phyloP scores from a whole-genome alignment of 768 basidiomycete genomes.

The Trametes coccinea region DNA sequence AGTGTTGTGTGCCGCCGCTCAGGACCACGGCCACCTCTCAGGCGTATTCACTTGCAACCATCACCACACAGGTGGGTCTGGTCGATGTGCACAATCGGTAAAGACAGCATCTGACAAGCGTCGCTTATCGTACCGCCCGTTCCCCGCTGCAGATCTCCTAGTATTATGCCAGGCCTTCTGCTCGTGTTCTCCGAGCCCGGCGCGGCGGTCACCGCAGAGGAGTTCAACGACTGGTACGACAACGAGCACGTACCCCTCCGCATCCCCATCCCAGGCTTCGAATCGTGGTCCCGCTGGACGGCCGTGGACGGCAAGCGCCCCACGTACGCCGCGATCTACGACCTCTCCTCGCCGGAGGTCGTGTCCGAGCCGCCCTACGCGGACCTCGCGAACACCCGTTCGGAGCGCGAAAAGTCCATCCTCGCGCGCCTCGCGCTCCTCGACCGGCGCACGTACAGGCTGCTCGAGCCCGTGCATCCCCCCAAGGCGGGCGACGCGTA shows the following conservation, averaged over 20 bases:
- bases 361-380: constrained; percentile 36
- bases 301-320: constrained; percentile 36
- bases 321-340: constrained; percentile 38
- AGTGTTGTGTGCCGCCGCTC: too few relatives aligned
- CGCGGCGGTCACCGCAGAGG: constrained; percentile 13
- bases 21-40: too few relatives aligned
- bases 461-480: constrained; percentile 17
- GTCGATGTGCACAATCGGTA: too few relatives aligned
- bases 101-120: too few relatives aligned
- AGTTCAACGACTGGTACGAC: constrained; percentile 56
- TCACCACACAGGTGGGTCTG: too few relatives aligned
- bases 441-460: constrained; percentile 38
- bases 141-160: too few relatives aligned
- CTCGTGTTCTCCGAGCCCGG: not conserved
- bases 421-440: constrained; percentile 32
- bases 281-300: constrained; percentile 37
- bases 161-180: too few relatives aligned
- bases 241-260: constrained; percentile 53
- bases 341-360: constrained; percentile 34
- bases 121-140: too few relatives aligned
- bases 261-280: constrained; percentile 37
- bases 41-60: too few relatives aligned
- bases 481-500: constrained; percentile 19
- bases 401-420: constrained; percentile 35
- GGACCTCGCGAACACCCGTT: constrained; percentile 33